A percentile compares a stretch with the other conserved stretches of the same genome.
phyloP scores from a whole-genome alignment of 495 filamentous ascomycete species.

The Neurospora terricola region DNA sequence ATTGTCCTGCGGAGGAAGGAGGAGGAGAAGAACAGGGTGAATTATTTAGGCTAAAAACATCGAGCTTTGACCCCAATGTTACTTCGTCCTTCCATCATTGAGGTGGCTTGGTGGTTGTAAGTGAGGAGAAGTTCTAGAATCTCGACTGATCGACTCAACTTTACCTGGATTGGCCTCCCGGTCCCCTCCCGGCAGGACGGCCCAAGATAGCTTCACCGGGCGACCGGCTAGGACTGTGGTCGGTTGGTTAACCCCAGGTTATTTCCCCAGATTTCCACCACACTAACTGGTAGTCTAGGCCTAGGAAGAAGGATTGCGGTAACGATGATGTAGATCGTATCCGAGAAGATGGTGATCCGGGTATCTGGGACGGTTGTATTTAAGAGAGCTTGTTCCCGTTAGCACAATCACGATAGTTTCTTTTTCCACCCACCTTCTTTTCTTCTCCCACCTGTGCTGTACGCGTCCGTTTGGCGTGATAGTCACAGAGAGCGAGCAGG shows the following conservation, averaged over 20 bases:
- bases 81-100: background rate
- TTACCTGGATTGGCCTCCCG: background rate
- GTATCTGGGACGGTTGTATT: background rate
- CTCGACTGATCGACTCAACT: background rate
- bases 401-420: background rate
- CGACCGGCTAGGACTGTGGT: background rate
- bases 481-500: background rate
- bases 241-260: background rate
- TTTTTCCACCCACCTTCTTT: background rate
- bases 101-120: background rate
- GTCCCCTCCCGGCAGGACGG: background rate
- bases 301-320: background rate
- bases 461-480: background rate
- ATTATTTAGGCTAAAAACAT: background rate
- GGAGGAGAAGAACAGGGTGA: background rate
- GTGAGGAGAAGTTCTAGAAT: background rate
- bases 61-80: background rate
- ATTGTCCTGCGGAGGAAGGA: background rate
- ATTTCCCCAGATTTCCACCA: background rate
- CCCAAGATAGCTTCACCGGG: background rate
- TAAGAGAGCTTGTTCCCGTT: background rate
- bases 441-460: background rate
- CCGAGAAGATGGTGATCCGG: background rate
- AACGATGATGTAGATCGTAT: background rate
- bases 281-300: background rate